phyloP scores from a whole-genome alignment of 2,329 filamentous ascomycete genomes.

The Bimuria novae-zelandiae region DNA sequence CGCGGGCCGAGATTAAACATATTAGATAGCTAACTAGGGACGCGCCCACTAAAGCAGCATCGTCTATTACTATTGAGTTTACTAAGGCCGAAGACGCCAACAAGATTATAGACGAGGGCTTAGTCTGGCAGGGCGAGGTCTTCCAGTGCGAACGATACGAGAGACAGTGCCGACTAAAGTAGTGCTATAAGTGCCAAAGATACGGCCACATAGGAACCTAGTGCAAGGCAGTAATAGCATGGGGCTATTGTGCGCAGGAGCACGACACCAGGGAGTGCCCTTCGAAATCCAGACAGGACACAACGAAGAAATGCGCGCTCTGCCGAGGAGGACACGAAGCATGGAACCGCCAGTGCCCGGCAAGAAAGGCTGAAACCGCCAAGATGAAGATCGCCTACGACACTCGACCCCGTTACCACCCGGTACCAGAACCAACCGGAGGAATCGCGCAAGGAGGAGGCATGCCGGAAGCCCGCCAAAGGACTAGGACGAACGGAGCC shows the following conservation, averaged over 20 bases:
- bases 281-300: no score
- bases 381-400: not conserved
- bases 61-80: not conserved
- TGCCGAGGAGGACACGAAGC: not conserved
- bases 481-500: no score
- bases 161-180: not conserved
- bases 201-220: not conserved
- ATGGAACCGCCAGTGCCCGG: not conserved
- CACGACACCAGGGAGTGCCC: no score
- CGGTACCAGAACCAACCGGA: not conserved
- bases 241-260: no score
- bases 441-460: no score
- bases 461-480: no score
- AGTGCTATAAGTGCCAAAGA: constrained; percentile 1
- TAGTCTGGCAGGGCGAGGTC: not conserved
- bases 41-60: not conserved
- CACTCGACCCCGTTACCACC: not conserved
- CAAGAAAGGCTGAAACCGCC: not conserved
- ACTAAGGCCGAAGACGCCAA: not conserved
- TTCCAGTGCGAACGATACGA: not conserved
- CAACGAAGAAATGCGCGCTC: no score
- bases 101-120: not conserved
- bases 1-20: not conserved
- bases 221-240: no score
- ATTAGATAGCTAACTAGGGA: not conserved